Evolutionary conservation across 495 filamentous ascomycete species (phyloP).

Genomic region (Aspergillus funiculosus): DNA sequence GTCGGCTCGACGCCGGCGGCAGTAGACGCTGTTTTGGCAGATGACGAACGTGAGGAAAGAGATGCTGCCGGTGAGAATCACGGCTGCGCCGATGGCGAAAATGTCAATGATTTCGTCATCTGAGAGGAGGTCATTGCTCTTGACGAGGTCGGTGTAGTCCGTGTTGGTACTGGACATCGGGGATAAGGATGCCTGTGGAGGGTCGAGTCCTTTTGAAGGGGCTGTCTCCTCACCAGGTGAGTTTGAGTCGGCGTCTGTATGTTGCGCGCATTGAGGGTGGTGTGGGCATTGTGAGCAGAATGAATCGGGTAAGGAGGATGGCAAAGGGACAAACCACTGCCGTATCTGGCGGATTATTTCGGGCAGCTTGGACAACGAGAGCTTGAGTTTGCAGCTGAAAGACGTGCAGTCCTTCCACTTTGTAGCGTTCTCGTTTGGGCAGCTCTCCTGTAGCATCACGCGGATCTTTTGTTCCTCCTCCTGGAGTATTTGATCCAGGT

Average conservation of each 20-base stretch:
- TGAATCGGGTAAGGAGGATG: constrained; percentile 5
- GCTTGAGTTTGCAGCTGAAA: constrained; percentile 14
- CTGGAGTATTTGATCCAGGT: constrained; percentile 3
- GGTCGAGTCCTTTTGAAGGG: not conserved
- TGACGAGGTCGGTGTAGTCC: not conserved
- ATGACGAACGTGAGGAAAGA: constrained; percentile 27
- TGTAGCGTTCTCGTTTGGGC: not conserved
- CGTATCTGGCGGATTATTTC: constrained; percentile 26
- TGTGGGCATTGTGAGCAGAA: constrained; percentile 1
- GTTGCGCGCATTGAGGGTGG: not conserved
- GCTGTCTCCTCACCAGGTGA: not conserved
- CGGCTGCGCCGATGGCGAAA: constrained; percentile 19
- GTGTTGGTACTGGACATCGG: not conserved
- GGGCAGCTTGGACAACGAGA: constrained; percentile 12
- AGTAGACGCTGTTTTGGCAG: constrained; percentile 17
- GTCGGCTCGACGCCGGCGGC: constrained; percentile 30
- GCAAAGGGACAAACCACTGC: constrained; percentile 12
- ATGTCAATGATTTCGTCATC: too few species aligned
- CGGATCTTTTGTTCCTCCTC: constrained; percentile 12
- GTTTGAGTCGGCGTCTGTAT: not conserved
- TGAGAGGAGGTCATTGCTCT: too few species aligned
- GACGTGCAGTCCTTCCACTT: constrained; percentile 15
- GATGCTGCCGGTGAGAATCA: constrained; percentile 27
- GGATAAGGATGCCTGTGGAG: too few species aligned
- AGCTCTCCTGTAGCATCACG: constrained; percentile 3